Base-by-base conservation (phyloP, 2,329 filamentous ascomycete species). In the Colletotrichum higginsianum region DNA sequence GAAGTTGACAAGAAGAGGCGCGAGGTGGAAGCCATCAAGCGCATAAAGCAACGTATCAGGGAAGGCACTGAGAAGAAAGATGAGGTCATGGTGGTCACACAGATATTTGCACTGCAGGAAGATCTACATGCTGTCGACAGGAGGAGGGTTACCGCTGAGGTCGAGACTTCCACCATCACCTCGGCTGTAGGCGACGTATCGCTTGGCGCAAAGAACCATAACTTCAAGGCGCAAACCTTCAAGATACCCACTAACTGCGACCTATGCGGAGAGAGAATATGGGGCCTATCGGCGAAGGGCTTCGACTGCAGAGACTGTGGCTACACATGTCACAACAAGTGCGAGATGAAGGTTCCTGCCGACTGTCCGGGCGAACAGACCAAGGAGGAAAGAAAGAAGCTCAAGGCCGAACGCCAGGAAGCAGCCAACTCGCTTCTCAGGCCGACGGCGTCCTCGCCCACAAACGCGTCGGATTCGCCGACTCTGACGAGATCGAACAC, bases 221-320 rank as follows among this genome's bases (percentile, higher is more conserved):
- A 97, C 78, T 99, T 99, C 88, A 98, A 97, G 83, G 91, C 94
- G n/a, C 95, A 98, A 79, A 98, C 96, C 0, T 99, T 98, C 87
- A 98, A 98, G 82, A 98, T 99, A 72, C 97, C 97, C 0, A 99
- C 96, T 5, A 98, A 98, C 80, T 99, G 96, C 84, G 96, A 99
- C 81, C 88, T 98, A 15, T 99, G 96, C 77, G 95, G 95, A 21
- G 96, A 99, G 79, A 90, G 96, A 38, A 98, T 99, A 80, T 99
- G 96, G 96, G 96, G 96, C 0, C 82, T 99, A 50, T 97, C 94
- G 40, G 96, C 96, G 47, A 99, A 99, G 83, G 96, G 96, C 0
- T 97, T 98, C 79, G 95, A 97, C 80, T 99, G 96, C 79, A 90
- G 93, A 76, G 96, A 98, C 81, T 99, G 96, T 78, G 96, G 97